These are phyloP conservation scores for Ricinus communis DNA, from an alignment of 345 rosid species.

Conservation along the genomic window DNA sequence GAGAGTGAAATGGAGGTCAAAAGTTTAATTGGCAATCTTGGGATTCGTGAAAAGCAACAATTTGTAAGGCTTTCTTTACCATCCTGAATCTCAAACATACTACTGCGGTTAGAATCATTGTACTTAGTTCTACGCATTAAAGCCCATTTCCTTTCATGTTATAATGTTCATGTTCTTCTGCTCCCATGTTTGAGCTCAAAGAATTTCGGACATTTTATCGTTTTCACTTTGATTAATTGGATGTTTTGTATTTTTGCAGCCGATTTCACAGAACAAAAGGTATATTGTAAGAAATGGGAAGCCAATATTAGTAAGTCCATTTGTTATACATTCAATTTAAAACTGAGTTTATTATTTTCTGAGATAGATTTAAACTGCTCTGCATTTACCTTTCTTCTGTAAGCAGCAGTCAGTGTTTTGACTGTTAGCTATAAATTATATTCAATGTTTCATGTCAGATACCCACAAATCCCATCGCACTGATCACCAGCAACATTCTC, in stretches of 20 bases:
- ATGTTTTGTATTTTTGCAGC: slow-evolving; percentile 48
- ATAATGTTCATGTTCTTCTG: not conserved
- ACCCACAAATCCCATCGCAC: slow-evolving; percentile 71
- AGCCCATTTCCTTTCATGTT: not conserved
- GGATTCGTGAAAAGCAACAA: slow-evolving; percentile 78
- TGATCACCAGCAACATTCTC: slow-evolving; percentile 65
- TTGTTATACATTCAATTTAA: slow-evolving; percentile 21
- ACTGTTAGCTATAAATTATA: slow-evolving; percentile 10
- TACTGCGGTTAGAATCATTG: not conserved
- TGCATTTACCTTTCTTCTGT: not conserved
- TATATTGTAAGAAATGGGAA: slow-evolving; percentile 73
- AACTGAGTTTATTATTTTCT: slow-evolving; percentile 8
- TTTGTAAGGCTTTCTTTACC: slow-evolving; percentile 49
- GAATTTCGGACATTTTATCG: not conserved
- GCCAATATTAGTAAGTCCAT: slow-evolving; percentile 65
- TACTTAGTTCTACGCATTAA: not conserved
- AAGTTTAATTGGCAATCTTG: slow-evolving; percentile 71
- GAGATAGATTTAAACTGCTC: not conserved
- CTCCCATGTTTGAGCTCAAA: not conserved
- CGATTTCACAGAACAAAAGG: slow-evolving; percentile 73
- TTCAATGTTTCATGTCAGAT: slow-evolving; percentile 46
- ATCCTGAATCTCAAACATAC: not conserved
- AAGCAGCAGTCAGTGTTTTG: slow-evolving; percentile 13
- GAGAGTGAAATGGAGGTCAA: slow-evolving; percentile 76
- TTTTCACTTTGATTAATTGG: slow-evolving; percentile 3